Conservation (phyloP, 352 stramenopile genomes). For the Globisporangium splendens region DNA sequence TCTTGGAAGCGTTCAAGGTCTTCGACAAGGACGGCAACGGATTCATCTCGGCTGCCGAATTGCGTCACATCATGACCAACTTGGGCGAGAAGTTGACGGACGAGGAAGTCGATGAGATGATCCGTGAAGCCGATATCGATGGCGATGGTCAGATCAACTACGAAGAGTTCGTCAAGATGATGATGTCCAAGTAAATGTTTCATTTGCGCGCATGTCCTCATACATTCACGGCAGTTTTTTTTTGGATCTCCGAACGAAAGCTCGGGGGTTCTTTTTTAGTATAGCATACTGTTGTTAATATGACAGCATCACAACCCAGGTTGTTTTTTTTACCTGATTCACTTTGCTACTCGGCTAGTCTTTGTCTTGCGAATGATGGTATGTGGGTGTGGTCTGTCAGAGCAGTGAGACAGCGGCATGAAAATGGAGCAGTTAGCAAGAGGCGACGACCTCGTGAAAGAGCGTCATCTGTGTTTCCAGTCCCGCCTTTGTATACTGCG, state of each 20-base stretch:
- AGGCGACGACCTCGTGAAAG: too few relatives aligned
- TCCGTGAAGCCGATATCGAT: constrained; percentile 98
- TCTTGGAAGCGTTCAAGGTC: constrained; percentile 98
- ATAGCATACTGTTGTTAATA: constrained; percentile 2
- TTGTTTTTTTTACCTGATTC: neutral
- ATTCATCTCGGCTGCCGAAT: constrained; percentile 97
- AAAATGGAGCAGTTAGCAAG: too few relatives aligned
- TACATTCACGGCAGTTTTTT: constrained; percentile 1
- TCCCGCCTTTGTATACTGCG: too few relatives aligned
- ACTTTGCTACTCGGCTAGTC: neutral
- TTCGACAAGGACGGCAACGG: constrained; percentile 99
- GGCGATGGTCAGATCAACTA: constrained; percentile 99
- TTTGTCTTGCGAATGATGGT: neutral
- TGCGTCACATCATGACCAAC: constrained; percentile 99
- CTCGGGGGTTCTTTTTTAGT: neutral
- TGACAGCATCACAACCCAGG: neutral
- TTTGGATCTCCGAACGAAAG: neutral
- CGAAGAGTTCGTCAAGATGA: constrained; percentile 99
- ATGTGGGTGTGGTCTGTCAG: too few relatives aligned
- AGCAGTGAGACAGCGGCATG: too few relatives aligned
- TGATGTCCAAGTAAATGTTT: constrained; percentile 95
- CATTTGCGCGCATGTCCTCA: neutral
- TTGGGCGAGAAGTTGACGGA: constrained; percentile 98
- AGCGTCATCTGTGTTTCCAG: too few relatives aligned
- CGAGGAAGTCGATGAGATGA: constrained; percentile 99